These are phyloP conservation scores for Yamadazyma epiphylla DNA, from an alignment of 1,139 yeast species.

Conservation along the genomic window DNA sequence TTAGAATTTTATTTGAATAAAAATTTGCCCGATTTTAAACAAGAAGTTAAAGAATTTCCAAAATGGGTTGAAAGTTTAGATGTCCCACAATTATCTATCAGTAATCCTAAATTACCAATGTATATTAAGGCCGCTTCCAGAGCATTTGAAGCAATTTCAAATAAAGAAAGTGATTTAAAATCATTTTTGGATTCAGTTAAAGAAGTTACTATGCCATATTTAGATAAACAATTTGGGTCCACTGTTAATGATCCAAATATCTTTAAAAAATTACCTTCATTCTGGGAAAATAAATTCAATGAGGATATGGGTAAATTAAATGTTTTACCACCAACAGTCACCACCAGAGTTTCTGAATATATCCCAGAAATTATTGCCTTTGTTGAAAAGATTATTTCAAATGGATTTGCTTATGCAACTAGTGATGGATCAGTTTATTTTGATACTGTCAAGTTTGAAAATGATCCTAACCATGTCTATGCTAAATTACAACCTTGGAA, in stretches of 20 bases:
- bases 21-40: conserved; percentile 48
- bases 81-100: conserved; percentile 43
- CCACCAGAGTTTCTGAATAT: conserved; percentile 96
- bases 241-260: conserved; percentile 80
- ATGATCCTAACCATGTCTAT: conserved; percentile 67
- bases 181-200: conserved; percentile 52
- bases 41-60: conserved; percentile 35
- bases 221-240: conserved; percentile 71
- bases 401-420: conserved; percentile 83
- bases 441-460: conserved; percentile 80
- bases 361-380: conserved; percentile 85
- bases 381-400: conserved; percentile 67
- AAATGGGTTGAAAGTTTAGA: conserved; percentile 51
- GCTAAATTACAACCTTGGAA: conserved; percentile 99
- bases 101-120: conserved; percentile 85
- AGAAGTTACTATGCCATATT: conserved; percentile 68
- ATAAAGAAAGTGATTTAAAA: conserved; percentile 17
- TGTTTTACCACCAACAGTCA: conserved; percentile 78
- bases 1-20: conserved; percentile 48
- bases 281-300: conserved; percentile 84
- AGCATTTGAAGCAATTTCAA: conserved; percentile 46
- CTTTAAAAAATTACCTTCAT: conserved; percentile 78
- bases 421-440: conserved; percentile 92
- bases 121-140: conserved; percentile 59
- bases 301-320: conserved; percentile 82